These are phyloP conservation scores for Hyaloscypha finlandica DNA, from an alignment of 495 filamentous ascomycete species.

Conservation along the genomic window DNA sequence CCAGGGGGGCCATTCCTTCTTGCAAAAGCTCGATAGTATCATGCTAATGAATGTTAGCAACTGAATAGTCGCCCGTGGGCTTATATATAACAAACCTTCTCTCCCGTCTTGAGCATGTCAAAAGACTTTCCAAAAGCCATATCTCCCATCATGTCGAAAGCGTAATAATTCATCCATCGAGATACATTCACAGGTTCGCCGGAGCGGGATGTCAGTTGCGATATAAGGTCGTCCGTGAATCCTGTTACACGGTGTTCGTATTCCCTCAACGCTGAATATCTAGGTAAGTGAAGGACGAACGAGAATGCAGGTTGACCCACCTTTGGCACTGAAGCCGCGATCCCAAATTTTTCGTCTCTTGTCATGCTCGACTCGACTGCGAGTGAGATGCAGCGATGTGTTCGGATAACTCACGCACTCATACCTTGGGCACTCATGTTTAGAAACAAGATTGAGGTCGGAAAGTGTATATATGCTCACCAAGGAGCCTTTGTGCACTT, in stretches of 20 bases:
- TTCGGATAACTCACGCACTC: slow-evolving; percentile 41
- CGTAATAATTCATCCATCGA: slow-evolving; percentile 42
- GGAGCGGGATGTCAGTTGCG: slow-evolving; percentile 21
- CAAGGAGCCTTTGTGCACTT: slow-evolving; percentile 44
- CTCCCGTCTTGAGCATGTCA: slow-evolving; percentile 8
- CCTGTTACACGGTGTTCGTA: slow-evolving; percentile 30
- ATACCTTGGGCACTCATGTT: background rate
- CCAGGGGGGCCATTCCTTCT: slow-evolving; percentile 39
- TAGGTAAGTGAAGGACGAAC: background rate
- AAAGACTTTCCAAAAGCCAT: slow-evolving; percentile 43
- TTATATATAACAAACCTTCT: background rate
- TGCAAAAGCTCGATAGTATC: slow-evolving; percentile 36
- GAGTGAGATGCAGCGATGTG: slow-evolving; percentile 41
- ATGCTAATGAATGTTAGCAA: slow-evolving; percentile 2
- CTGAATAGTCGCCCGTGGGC: background rate
- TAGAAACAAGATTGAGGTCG: background rate
- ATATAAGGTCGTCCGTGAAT: slow-evolving; percentile 35
- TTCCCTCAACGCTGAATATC: slow-evolving; percentile 20
- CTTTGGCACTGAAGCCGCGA: slow-evolving; percentile 33
- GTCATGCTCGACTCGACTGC: slow-evolving; percentile 35
- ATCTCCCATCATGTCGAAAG: slow-evolving; percentile 37
- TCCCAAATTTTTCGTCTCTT: slow-evolving; percentile 42
- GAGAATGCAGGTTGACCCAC: background rate
- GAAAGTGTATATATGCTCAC: slow-evolving; percentile 32
- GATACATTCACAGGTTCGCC: slow-evolving; percentile 32